Base-by-base conservation (phyloP, 1,284 basidiomycete species). In the Trametes versicolor region DNA sequence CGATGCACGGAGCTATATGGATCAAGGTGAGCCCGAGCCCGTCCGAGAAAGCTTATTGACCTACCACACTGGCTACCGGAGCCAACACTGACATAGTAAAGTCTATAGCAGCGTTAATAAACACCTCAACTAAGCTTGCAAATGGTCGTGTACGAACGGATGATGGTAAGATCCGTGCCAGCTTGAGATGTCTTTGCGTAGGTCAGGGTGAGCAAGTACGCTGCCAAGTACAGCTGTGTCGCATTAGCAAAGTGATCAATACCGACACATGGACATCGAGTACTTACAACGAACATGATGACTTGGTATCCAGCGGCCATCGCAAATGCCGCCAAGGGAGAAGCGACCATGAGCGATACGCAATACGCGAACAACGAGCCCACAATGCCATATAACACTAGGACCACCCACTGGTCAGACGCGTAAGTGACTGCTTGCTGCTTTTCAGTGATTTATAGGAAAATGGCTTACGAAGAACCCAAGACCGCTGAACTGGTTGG, bases 291-390 rank as follows among this genome's bases (percentile, higher is more conserved):
- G 75, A 88, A 93, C 73, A 92, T 84, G 60, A 94, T 78, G 47
- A 91, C 83, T 69, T 94, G 91, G 74, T 90, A 92, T n/a, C 87
- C 91, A 10, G 91, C 92, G 12, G 87, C 84, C 7, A 84, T 78
- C 0, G 92, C 91, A 71, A 94, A 95, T 2, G 92, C 88, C 2
- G 90, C 88, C 13, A 95, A 79, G 10, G 92, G 88, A 0, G 91
- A 90, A 7, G 85, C 76, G 50, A 88, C 84, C 62, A 88, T 75
- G 3, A 93, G 76, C 2, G 91, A 88, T 7, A 87, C 78, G 60
- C 87, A 87, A 74, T 91, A 94, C 3, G 91, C 81, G 70, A 92
- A 91, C 59, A 94, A 76, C 5, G 88, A 85, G 12, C 84, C 85
- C 2, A 87, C 82, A 47, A 93, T 82, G 12, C 92, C 92, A 69